Conservation (phyloP, 768 basidiomycete genomes). For the Scleroderma bovista region DNA sequence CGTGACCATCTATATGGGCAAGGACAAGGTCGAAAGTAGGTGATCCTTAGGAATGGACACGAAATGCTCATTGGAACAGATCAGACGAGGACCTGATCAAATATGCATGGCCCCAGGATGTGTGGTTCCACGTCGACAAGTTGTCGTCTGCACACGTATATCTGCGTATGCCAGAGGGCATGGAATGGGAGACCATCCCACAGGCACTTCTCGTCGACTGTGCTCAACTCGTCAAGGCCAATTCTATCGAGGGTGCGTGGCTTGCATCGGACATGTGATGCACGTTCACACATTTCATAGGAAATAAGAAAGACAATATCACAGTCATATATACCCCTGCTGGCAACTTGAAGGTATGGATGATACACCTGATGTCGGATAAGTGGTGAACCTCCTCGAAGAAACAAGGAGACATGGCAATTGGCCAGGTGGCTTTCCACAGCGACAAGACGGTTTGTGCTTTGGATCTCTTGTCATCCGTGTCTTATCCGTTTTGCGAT, state of each 20-base stretch:
- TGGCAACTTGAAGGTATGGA: constrained; percentile 79
- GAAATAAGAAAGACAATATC: constrained; percentile 93
- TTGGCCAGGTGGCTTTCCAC: constrained; percentile 94
- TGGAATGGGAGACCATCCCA: constrained; percentile 88
- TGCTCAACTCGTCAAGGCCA: constrained; percentile 95
- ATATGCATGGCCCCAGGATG: constrained; percentile 84
- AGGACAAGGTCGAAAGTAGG: constrained; percentile 94
- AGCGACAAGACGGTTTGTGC: constrained; percentile 71
- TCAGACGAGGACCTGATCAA: constrained; percentile 93
- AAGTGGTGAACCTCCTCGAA: constrained; percentile 24
- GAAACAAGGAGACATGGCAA: constrained; percentile 98
- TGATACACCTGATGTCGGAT: not conserved
- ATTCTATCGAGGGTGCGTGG: constrained; percentile 79
- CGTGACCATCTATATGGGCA: constrained; percentile 85
- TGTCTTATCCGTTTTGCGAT: constrained; percentile 1
- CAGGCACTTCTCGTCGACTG: constrained; percentile 74
- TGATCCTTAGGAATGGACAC: constrained; percentile 4
- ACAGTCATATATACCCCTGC: constrained; percentile 94
- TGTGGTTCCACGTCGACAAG: constrained; percentile 98
- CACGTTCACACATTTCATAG: constrained; percentile 34
- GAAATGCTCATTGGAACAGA: constrained; percentile 15
- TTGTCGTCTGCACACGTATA: constrained; percentile 97
- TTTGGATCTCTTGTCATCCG: not conserved
- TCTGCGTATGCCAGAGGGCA: constrained; percentile 76
- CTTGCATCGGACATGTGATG: not conserved